A percentile compares a stretch with the other conserved stretches of the same genome.
These are phyloP conservation scores for Xylaria acuta DNA, from an alignment of 495 filamentous ascomycete genomes.

Conservation along the genomic window DNA sequence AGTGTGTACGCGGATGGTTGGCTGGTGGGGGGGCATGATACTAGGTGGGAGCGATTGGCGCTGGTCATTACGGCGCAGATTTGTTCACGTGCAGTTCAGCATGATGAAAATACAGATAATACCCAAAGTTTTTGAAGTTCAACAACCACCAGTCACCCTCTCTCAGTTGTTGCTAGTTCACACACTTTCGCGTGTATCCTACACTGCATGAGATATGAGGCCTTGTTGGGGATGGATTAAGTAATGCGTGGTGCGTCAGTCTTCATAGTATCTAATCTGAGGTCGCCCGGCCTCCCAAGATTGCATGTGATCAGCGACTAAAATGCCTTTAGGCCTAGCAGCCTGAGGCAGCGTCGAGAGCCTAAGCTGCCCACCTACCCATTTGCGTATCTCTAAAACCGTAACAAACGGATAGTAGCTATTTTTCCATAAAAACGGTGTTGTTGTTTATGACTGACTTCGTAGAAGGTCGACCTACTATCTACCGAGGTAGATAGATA, in stretches of 20 bases:
- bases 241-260: background rate
- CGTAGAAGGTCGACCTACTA: no score
- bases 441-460: no score
- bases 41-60: conserved; percentile 16
- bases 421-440: no score
- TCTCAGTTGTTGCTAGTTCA: background rate
- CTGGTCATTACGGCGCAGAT: conserved; percentile 20
- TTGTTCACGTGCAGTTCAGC: conserved; percentile 19
- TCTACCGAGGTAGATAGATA: no score
- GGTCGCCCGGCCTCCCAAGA: no score
- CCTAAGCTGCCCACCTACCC: no score
- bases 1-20: conserved; percentile 1
- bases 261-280: no score
- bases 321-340: background rate
- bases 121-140: background rate
- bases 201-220: background rate
- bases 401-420: no score
- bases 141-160: background rate
- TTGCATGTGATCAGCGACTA: no score
- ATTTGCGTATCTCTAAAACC: no score
- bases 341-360: no score
- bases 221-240: background rate
- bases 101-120: conserved; percentile 26
- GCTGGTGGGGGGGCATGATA: conserved; percentile 2
- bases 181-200: background rate